Conservation (phyloP, 306 rosid genomes). For the Benincasa hispida region DNA sequence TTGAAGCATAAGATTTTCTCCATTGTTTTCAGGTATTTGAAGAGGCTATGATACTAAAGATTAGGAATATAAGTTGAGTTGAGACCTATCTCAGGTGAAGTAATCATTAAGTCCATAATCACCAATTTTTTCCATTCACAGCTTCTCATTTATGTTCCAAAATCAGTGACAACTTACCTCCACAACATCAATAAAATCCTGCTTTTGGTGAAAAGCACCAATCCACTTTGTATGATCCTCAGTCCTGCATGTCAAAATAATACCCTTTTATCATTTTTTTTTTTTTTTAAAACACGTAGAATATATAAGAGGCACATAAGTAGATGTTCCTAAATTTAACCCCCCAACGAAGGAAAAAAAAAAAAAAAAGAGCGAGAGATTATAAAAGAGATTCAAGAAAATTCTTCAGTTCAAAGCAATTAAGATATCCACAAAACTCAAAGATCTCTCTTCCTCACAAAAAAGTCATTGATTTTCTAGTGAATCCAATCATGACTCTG, state of each 20-base stretch:
- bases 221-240: constrained; percentile 38
- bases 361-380: not conserved
- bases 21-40: not conserved
- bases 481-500: not conserved
- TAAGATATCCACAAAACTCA: not conserved
- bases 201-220: constrained; percentile 28
- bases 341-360: not conserved
- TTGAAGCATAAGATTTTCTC: not conserved
- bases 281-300: not conserved
- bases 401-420: not conserved
- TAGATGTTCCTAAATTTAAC: not conserved
- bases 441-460: not conserved
- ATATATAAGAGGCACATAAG: not conserved
- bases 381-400: not conserved
- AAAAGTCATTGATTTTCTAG: not conserved
- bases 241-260: constrained; percentile 14
- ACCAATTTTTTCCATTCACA: not conserved
- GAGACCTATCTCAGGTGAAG: not conserved
- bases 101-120: not conserved
- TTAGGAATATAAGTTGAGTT: not conserved
- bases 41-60: not conserved
- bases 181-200: constrained; percentile 35
- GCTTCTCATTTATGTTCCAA: not conserved
- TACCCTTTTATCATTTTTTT: not conserved
- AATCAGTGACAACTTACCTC: constrained; percentile 12